A percentile compares a stretch with the other conserved stretches of the same genome.
Conservation (phyloP, 2,329 filamentous ascomycete species). For the Xylariales sp. region DNA sequence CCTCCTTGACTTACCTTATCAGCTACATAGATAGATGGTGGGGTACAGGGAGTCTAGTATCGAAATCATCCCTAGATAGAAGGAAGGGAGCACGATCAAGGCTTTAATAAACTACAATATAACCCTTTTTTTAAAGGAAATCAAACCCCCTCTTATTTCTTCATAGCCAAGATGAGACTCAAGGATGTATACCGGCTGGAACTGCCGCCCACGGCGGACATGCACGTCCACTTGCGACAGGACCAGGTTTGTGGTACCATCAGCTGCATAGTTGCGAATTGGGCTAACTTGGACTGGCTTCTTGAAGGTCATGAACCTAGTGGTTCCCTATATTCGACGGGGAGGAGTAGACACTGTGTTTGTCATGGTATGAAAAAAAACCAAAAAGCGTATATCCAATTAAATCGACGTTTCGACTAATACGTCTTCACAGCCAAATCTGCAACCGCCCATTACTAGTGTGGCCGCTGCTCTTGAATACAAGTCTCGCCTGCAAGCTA, state of each 20-base stretch:
- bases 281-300: constrained; percentile 49
- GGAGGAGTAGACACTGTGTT: constrained; percentile 75
- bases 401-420: constrained; percentile 35
- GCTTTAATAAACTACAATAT: background rate
- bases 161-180: constrained; percentile 50
- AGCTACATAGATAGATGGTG: constrained; percentile 17
- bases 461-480: constrained; percentile 74
- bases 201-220: constrained; percentile 73
- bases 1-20: constrained; percentile 22
- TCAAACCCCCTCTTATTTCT: background rate
- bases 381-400: constrained; percentile 19
- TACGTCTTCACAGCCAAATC: constrained; percentile 30
- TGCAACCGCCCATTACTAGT: constrained; percentile 38
- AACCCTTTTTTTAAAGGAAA: background rate
- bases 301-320: constrained; percentile 61
- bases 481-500: constrained; percentile 67
- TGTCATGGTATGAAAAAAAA: constrained; percentile 53
- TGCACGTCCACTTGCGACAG: constrained; percentile 78
- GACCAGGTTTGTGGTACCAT: constrained; percentile 54
- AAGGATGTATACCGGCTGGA: constrained; percentile 56
- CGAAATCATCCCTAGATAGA: background rate
- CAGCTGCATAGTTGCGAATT: background rate
- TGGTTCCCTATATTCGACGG: constrained; percentile 64
- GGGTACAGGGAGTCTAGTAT: constrained; percentile 16
- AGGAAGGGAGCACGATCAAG: background rate